A percentile compares a stretch with the other conserved stretches of the same genome.
Conservation (phyloP, 305 asterid species). For the Stenogyne calaminthoides region DNA sequence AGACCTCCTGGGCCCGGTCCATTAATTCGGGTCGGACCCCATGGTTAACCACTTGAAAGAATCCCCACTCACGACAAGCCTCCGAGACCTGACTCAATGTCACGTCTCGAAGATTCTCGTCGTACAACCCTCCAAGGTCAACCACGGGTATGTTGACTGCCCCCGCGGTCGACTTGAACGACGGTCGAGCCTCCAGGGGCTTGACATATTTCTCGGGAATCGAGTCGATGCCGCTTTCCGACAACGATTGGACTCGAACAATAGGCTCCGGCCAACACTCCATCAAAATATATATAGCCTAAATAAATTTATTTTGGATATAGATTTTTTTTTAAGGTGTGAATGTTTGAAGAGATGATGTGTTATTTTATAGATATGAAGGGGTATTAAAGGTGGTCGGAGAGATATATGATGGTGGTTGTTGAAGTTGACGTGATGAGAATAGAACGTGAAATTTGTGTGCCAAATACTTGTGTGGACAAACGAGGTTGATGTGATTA, state of each 20-base stretch:
- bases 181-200: conserved; percentile 51
- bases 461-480: conserved; percentile 25
- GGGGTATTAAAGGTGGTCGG: background rate
- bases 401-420: background rate
- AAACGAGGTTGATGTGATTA: background rate
- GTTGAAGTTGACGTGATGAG: conserved; percentile 22
- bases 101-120: conserved; percentile 17
- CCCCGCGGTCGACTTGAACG: background rate
- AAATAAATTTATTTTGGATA: background rate
- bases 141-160: conserved; percentile 53
- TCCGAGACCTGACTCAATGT: conserved; percentile 41
- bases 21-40: conserved; percentile 57
- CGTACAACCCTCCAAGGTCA: conserved; percentile 42
- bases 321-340: background rate
- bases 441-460: conserved; percentile 36
- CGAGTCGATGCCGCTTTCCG: conserved; percentile 36
- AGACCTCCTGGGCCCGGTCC: conserved; percentile 63
- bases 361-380: background rate
- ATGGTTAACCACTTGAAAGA: conserved; percentile 75
- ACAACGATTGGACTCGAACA: conserved; percentile 75
- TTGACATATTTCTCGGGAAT: conserved; percentile 66
- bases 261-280: conserved; percentile 80
- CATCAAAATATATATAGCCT: background rate
- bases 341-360: background rate
- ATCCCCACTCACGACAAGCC: conserved; percentile 78